phyloP scores from a whole-genome alignment of 176 grass and related monocot genomes.

The Phoenix dactylifera region DNA sequence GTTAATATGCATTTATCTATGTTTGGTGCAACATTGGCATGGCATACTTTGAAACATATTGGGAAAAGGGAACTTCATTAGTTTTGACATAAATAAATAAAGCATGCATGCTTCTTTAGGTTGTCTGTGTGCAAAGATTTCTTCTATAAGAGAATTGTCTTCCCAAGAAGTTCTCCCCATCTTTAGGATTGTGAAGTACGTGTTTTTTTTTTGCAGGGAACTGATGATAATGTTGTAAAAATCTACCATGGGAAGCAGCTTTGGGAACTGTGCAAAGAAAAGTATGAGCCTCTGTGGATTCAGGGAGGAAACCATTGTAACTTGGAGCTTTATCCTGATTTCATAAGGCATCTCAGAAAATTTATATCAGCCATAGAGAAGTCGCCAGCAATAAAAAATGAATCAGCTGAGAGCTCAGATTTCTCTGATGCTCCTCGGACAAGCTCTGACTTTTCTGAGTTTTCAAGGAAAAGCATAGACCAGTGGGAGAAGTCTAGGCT shows the following conservation, averaged over 20 bases:
- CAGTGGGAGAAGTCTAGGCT: not conserved
- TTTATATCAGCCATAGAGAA: conserved; percentile 66
- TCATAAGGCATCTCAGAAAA: conserved; percentile 62
- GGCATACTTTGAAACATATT: too few relatives aligned
- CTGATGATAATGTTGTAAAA: conserved; percentile 60
- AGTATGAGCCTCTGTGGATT: conserved; percentile 92
- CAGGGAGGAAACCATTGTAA: conserved; percentile 78
- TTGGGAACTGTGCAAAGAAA: conserved; percentile 74
- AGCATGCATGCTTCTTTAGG: conserved; percentile 6
- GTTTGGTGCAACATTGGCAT: too few relatives aligned
- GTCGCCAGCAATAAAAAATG: conserved; percentile 22
- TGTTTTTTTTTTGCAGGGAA: conserved; percentile 42
- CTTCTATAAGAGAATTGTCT: too few relatives aligned
- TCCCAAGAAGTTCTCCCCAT: not conserved
- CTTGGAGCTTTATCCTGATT: conserved; percentile 66
- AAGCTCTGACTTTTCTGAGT: conserved; percentile 38
- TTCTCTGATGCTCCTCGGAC: conserved; percentile 35
- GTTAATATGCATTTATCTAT: too few relatives aligned
- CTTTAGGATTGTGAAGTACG: not conserved
- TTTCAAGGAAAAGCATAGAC: conserved; percentile 14
- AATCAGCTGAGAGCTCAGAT: conserved; percentile 10
- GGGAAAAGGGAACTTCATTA: too few relatives aligned
- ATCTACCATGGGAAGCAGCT: conserved; percentile 75
- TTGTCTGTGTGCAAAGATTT: not conserved
- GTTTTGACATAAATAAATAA: too few relatives aligned